Base-by-base conservation (phyloP, 306 rosid genomes). In the Hippophae gyantsensis region DNA sequence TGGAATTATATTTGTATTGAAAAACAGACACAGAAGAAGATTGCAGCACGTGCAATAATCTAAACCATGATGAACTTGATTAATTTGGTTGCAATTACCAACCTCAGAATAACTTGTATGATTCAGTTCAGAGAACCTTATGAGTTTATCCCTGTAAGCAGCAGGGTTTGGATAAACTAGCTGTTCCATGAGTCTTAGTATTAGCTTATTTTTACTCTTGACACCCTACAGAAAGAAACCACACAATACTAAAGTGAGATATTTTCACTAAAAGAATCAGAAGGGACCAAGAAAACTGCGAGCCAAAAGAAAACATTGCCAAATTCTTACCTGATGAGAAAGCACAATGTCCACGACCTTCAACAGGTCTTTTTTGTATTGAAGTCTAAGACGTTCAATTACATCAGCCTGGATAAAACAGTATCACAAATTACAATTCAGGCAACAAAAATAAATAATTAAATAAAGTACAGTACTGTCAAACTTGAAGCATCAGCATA, bases 151-250 rank as follows among this genome's bases (percentile, higher is more conserved):
- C 64, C 99, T 70, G 55, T 87, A 92, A 55, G 92, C 88, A 65
- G 99, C 99, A 65, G 96, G 96, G 67, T 92, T 92, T 54, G 99
- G 99, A 70, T 92, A 92, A 63, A 88, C 96, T 72, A 92, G 81
- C 69, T 92, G 95, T 82, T 92, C 99, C 99, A 92, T 83, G 48
- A 92, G 82, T 65, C 65, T 87, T 68, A 92, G 74, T 79, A 92
- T 87, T 77, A 92, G 82, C 89, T 88, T 92, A 69, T 92, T 92
- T 78, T 88, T 92, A 74, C 79, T 87, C 82, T 80, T 87, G 73
- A 92, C 74, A 52, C 99, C 96, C 99, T 92, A 86, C 64, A 82
- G 54, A 69, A 43, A 62, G 74, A 53, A 68, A 41, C 54, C 42
- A 54, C 55, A 68, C 52, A 57, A 46, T 71, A 72, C 44, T 26